phyloP scores from a whole-genome alignment of 2,329 filamentous ascomycete species.

The Mycosphaerella sp. region DNA sequence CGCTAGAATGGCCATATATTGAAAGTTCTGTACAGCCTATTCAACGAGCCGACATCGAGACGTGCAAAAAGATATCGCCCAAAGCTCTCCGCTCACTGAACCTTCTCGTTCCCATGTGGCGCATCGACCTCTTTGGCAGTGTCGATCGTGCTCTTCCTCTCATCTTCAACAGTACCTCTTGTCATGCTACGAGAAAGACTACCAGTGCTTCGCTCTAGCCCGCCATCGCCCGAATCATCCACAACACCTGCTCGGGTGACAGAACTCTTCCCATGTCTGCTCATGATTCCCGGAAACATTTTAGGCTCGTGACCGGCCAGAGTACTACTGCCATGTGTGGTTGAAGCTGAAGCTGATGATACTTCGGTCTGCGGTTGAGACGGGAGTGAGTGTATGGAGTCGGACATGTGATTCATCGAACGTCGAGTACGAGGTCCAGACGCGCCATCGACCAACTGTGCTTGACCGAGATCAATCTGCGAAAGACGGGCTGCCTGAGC shows the following conservation, averaged over 20 bases:
- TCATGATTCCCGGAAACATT: constrained; percentile 66
- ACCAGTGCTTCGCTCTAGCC: constrained; percentile 20
- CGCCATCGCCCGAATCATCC: constrained; percentile 15
- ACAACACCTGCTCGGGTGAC: constrained; percentile 10
- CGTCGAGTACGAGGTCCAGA: constrained; percentile 1
- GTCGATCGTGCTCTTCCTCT: constrained; percentile 18
- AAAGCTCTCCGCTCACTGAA: neutral
- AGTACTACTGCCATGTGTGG: constrained; percentile 41
- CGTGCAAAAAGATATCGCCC: too few relatives aligned
- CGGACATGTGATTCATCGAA: constrained; percentile 8
- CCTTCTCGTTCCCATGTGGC: constrained; percentile 11
- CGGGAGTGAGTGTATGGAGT: constrained; percentile 15
- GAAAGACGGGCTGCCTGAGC: constrained; percentile 37
- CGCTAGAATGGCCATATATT: too few relatives aligned
- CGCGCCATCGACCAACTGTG: constrained; percentile 26
- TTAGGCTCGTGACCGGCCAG: constrained; percentile 55
- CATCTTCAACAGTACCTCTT: constrained; percentile 11
- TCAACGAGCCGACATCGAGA: too few relatives aligned
- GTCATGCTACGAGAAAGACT: constrained; percentile 15
- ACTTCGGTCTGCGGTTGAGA: constrained; percentile 3
- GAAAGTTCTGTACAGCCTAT: too few relatives aligned
- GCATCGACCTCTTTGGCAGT: constrained; percentile 18
- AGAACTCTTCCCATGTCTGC: constrained; percentile 34
- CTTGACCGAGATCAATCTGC: constrained; percentile 28
- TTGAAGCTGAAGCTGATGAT: constrained; percentile 2